Base-by-base conservation (phyloP, 768 basidiomycete species). In the Rhodocollybia butyracea region DNA sequence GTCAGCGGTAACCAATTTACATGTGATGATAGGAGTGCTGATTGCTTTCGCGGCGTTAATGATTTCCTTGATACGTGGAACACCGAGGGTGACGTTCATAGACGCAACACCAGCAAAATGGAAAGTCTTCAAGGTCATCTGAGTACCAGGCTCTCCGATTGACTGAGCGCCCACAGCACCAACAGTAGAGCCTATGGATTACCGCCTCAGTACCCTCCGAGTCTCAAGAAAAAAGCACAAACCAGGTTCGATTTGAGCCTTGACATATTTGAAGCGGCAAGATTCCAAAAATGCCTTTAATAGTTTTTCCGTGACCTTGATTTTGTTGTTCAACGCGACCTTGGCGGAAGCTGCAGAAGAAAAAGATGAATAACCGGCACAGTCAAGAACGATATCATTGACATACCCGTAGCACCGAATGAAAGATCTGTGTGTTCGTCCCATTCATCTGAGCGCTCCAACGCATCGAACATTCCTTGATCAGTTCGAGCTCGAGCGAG, bases 51-150 rank as follows among this genome's bases (percentile, higher is more conserved):
- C 92, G 2, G 94, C 97, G 63, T 98, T 99, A 77, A 99, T 99
- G 61, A 99, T 98, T 71, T 99, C 97, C 71, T 98, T 98, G 74
- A 99, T 98, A 64, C 97, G 96, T 2, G 97, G 97, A n/a, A 98
- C 97, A 71, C 97, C 97, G 34, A 98, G 84, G 0, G 97, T 99
- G 59, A 99, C 94, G 73, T 98, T 98, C 97, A 98, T 99, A 34
- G 95, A 96, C 7, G 97, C 97, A 59, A 99, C 96, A 75, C 97
- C 97, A 63, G 97, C 97, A 71, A 98, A 99, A 79, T 99, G 97
- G 85, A 99, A 99, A 54, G 97, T 98, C 74, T 98, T 98, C 60
- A 98, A 72, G 1, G 96, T 98, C 97, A 99, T 99, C 68, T 99
- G 97, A 0, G 97, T 99, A 39, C 96, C 97, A 1, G 97, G 97